Conservation (phyloP, 331 rosid genomes). For the Quercus lobata region DNA sequence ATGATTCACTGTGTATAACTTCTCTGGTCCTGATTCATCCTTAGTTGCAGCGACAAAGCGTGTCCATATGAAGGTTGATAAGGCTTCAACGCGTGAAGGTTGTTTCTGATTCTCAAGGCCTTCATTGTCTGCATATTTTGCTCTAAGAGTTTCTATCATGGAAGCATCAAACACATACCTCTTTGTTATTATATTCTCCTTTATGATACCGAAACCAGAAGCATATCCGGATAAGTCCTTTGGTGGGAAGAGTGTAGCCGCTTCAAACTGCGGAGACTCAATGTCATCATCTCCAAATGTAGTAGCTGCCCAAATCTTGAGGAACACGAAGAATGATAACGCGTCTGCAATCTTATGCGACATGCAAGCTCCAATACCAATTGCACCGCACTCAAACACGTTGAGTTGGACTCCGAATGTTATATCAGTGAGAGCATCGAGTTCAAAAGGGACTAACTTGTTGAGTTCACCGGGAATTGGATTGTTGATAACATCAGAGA, state of each 20-base stretch:
- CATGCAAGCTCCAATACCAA: slow-evolving; percentile 40
- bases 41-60: slow-evolving; percentile 28
- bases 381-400: slow-evolving; percentile 45
- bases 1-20: slow-evolving; percentile 2
- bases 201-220: slow-evolving; percentile 6
- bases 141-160: slow-evolving; percentile 22
- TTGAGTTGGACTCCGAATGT: slow-evolving; percentile 52
- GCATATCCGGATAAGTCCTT: slow-evolving; percentile 16
- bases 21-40: neutral
- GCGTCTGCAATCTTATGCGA: slow-evolving; percentile 57
- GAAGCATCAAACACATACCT: slow-evolving; percentile 27
- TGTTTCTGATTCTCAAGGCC: neutral
- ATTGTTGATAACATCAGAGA: slow-evolving; percentile 24
- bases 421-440: slow-evolving; percentile 30
- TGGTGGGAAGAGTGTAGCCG: slow-evolving; percentile 36
- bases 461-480: slow-evolving; percentile 33
- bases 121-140: slow-evolving; percentile 3
- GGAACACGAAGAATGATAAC: slow-evolving; percentile 35
- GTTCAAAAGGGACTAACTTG: slow-evolving; percentile 41
- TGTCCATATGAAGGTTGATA: slow-evolving; percentile 41
- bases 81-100: slow-evolving; percentile 39
- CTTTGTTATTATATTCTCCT: slow-evolving; percentile 26
- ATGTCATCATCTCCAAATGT: slow-evolving; percentile 4
- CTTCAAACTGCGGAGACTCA: slow-evolving; percentile 24
- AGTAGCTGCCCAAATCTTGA: slow-evolving; percentile 29